Evolutionary conservation across 2,329 filamentous ascomycete genomes (phyloP).

Genomic region (Immersiporthe knoxdaviesiana): DNA sequence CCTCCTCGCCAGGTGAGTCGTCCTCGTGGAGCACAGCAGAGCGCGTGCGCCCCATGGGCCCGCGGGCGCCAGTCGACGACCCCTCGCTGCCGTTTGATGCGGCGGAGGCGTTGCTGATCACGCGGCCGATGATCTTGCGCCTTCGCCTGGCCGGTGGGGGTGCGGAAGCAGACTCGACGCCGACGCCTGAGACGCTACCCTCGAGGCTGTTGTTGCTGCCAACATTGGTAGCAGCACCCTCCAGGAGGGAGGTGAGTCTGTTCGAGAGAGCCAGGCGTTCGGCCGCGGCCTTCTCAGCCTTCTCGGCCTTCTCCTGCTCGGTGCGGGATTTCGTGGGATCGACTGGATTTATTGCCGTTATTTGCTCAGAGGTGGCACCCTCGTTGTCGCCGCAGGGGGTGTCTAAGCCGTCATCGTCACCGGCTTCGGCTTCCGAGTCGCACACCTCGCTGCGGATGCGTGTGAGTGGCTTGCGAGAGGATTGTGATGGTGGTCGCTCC

Average conservation of each 20-base stretch:
- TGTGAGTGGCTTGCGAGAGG: conserved; percentile 33
- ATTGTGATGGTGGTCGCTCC: conserved; percentile 33
- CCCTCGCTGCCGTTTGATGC: conserved; percentile 52
- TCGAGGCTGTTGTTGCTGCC: conserved; percentile 15
- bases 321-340: conserved; percentile 22
- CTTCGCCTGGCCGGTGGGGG: conserved; percentile 39
- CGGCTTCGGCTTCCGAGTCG: conserved; percentile 39
- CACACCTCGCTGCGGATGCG: conserved; percentile 45
- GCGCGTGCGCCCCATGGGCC: conserved; percentile 19
- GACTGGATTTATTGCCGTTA: conserved; percentile 7
- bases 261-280: conserved; percentile 48
- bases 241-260: conserved; percentile 49
- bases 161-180: conserved; percentile 17
- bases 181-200: not conserved
- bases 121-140: conserved; percentile 60
- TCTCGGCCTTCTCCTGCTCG: conserved; percentile 29
- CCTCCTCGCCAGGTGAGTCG: conserved; percentile 32
- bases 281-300: conserved; percentile 34
- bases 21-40: conserved; percentile 26
- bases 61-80: conserved; percentile 33
- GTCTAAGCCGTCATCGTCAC: conserved; percentile 28
- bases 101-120: conserved; percentile 60
- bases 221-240: conserved; percentile 31
- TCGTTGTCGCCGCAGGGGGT: conserved; percentile 22
- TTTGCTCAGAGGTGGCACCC: conserved; percentile 3